Evolutionary conservation across 2,329 filamentous ascomycete genomes (phyloP), one percentile per base, ranked within the genome.

Genomic region (Pseudogymnoascus sp.): DNA sequence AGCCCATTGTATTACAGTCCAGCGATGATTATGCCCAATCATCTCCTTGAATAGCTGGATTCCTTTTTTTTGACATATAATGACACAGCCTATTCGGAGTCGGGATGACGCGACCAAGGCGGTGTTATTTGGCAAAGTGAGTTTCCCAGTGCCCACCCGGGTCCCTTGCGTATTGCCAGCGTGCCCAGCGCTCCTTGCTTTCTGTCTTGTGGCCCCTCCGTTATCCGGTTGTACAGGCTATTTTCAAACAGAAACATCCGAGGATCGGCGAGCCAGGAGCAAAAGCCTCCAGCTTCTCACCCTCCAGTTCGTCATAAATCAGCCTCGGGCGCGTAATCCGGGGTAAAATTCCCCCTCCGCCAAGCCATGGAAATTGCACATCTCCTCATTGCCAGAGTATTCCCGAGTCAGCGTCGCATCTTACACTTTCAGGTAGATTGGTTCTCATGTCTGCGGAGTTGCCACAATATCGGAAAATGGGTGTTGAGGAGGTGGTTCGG

Each of bases 351-450:
- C 26, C n/a, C 16, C 49, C 49, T 33, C 49, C n/a, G 49, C 49
- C 49, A 55, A 55, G 49, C 26, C 26, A 3, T 19, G 33, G 26
- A 55, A 19, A 55, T 55, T 55, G 29, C 49, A 33, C 49, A 55
- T 11, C 10, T 31, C 45, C 45, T 52, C 26, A 31, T 19, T 33
- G 8, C 29, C 10, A 55, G 49, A 55, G 8, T 55, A 55, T 55
- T 55, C 29, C n/a, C 49, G 16, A 10, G 49, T 55, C 49, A 55
- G 49, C 49, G 49, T 55, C 49, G n/a, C n/a, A 55, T 55, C 26
- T 19, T 19, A 11, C 5, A 19, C n/a, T n/a, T 55, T 31, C 49
- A 55, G n/a, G 10, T 33, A 55, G 26, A 55, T 55, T 55, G 49
- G 14, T 31, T 33, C n/a, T 33, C 29, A 16, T 10, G n/a, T 55